These are phyloP conservation scores for Leccinum huronense DNA, from an alignment of 1,284 basidiomycete species.

Conservation along the genomic window DNA sequence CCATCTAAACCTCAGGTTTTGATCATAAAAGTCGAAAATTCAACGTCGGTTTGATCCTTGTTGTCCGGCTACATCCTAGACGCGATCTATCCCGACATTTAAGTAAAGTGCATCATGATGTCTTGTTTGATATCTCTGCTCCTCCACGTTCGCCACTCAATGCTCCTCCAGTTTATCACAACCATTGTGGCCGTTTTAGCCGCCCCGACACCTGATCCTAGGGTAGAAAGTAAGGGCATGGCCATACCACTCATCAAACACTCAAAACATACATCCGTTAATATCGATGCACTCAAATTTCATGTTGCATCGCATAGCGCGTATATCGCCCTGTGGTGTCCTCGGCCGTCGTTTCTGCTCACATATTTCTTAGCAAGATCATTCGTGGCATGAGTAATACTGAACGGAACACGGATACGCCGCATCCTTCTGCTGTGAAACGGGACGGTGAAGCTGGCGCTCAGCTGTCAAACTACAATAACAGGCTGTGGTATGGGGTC, in stretches of 20 bases:
- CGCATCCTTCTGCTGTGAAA: background rate
- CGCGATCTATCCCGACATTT: background rate
- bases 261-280: background rate
- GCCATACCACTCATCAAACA: background rate
- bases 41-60: background rate
- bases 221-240: background rate
- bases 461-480: background rate
- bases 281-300: background rate
- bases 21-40: too few relatives aligned
- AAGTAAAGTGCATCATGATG: background rate
- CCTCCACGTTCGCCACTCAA: background rate
- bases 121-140: background rate
- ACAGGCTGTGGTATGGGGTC: background rate
- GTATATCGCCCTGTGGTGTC: background rate
- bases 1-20: too few relatives aligned
- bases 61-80: background rate
- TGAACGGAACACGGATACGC: background rate
- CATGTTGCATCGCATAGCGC: background rate
- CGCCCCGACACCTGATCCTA: background rate
- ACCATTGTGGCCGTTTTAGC: background rate
- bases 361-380: background rate
- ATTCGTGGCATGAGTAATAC: background rate
- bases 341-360: background rate
- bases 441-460: background rate
- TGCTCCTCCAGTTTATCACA: background rate